Evolutionary conservation across 306 rosid genomes (phyloP).

Genomic region (Myrica gale): DNA sequence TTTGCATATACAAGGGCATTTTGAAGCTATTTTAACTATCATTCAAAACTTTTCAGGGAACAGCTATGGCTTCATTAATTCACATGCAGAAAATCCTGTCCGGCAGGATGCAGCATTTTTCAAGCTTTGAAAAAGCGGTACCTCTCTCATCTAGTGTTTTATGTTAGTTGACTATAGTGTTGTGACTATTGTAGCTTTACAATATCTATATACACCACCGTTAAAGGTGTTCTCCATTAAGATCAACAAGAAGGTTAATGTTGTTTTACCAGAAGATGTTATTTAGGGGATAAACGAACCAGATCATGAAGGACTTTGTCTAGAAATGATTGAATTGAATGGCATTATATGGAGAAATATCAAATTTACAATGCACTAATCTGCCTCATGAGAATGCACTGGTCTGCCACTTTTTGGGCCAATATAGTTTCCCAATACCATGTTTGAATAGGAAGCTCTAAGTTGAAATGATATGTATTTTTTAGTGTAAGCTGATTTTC

Average conservation of each 20-base stretch:
- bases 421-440: not conserved
- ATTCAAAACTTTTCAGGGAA: constrained; percentile 64
- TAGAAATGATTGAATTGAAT: not conserved
- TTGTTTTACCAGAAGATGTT: not conserved
- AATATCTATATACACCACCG: not conserved
- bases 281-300: not conserved
- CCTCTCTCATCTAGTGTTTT: constrained; percentile 22
- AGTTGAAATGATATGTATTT: constrained; percentile 19
- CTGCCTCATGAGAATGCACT: not conserved
- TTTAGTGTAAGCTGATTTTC: constrained; percentile 18
- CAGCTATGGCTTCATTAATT: constrained; percentile 88
- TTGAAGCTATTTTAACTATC: constrained; percentile 23
- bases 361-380: not conserved
- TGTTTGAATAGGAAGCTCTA: constrained; percentile 8
- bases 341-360: not conserved
- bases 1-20: constrained; percentile 4
- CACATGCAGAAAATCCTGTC: constrained; percentile 97
- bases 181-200: not conserved
- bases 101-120: constrained; percentile 79
- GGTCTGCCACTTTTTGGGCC: not conserved
- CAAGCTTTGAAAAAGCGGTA: constrained; percentile 89
- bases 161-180: not conserved
- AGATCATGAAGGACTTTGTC: not conserved
- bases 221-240: not conserved
- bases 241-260: not conserved